A percentile compares a stretch with the other conserved stretches of the same genome.
phyloP scores from a whole-genome alignment of 768 basidiomycete species.

The Gelatoporia subvermispora region DNA sequence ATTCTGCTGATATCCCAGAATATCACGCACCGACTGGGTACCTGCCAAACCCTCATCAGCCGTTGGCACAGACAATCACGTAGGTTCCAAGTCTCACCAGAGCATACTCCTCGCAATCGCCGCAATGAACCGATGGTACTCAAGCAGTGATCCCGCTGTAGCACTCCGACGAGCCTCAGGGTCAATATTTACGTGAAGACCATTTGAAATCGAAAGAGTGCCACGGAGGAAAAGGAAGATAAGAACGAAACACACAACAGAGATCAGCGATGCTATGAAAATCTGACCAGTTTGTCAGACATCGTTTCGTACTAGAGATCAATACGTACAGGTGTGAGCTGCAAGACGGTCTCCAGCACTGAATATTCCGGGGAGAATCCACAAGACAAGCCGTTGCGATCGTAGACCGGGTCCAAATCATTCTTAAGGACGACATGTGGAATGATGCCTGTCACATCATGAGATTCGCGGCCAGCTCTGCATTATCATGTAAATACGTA shows the following conservation, averaged over 20 bases:
- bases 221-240: conserved; percentile 60
- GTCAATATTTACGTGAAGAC: conserved; percentile 46
- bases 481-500: conserved; percentile 24
- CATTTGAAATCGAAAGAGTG: conserved; percentile 44
- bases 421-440: conserved; percentile 27
- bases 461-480: neutral
- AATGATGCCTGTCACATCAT: conserved; percentile 8
- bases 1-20: neutral
- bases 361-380: conserved; percentile 41
- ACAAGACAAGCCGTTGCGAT: conserved; percentile 47
- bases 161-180: conserved; percentile 41
- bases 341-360: conserved; percentile 44
- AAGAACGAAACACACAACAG: conserved; percentile 52
- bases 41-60: conserved; percentile 30
- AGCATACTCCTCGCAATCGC: conserved; percentile 65
- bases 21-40: conserved; percentile 50
- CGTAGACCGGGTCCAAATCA: conserved; percentile 45
- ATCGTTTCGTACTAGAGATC: neutral
- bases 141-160: conserved; percentile 21
- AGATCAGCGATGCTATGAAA: conserved; percentile 50
- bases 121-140: conserved; percentile 57
- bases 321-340: conserved; percentile 54
- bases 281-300: conserved; percentile 35
- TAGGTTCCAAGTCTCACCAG: conserved; percentile 42
- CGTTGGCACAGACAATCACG: neutral